A percentile compares a stretch with the other conserved stretches of the same genome.
phyloP scores from a whole-genome alignment of 176 grass and related monocot species.

The Tillandsia fasciculata region DNA sequence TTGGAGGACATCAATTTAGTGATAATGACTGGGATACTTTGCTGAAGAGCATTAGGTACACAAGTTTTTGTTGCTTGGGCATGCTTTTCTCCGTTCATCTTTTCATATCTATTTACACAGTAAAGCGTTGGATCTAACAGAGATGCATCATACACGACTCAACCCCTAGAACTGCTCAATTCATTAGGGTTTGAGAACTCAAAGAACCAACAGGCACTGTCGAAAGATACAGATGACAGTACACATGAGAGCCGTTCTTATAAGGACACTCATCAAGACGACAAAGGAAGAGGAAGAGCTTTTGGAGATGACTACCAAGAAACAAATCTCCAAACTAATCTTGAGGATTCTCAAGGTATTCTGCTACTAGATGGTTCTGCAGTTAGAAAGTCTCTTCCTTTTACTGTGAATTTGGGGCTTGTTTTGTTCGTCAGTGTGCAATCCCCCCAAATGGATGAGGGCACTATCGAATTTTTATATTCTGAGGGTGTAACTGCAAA shows the following conservation, averaged over 20 bases:
- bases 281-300: slow-evolving; percentile 25
- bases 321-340: slow-evolving; percentile 39
- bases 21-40: slow-evolving; percentile 94
- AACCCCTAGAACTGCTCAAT: slow-evolving; percentile 94
- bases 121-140: slow-evolving; percentile 37
- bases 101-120: slow-evolving; percentile 17
- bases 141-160: slow-evolving; percentile 95
- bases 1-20: slow-evolving; percentile 90
- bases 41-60: slow-evolving; percentile 94
- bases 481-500: neutral
- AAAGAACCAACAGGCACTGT: slow-evolving; percentile 42
- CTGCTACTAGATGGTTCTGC: slow-evolving; percentile 10
- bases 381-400: slow-evolving; percentile 4
- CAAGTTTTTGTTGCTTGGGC: slow-evolving; percentile 10
- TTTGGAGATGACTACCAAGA: slow-evolving; percentile 28
- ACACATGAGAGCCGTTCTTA: slow-evolving; percentile 11
- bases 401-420: neutral
- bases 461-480: too few species aligned
- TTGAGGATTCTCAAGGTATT: slow-evolving; percentile 73
- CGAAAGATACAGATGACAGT: slow-evolving; percentile 38
- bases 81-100: slow-evolving; percentile 12
- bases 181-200: slow-evolving; percentile 83
- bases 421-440: neutral
- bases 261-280: slow-evolving; percentile 30
- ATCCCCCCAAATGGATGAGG: too few species aligned